phyloP scores from a whole-genome alignment of 352 stramenopile genomes.

The Phytopythium chamaehyphon region DNA sequence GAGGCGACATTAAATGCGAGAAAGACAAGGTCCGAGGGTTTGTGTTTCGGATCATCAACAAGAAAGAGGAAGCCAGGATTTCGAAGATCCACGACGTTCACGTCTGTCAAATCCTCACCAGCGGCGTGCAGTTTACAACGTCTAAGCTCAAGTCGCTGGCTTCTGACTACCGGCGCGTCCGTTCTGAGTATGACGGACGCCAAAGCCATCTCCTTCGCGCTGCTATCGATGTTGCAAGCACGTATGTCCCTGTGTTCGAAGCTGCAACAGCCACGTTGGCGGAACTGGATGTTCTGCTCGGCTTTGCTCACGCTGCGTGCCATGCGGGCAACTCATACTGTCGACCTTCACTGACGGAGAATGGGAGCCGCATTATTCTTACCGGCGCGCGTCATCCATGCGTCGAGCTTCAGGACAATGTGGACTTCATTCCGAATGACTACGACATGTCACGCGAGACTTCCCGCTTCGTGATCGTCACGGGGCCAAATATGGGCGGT shows the following conservation, averaged over 20 bases:
- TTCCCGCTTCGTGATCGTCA: constrained; percentile 94
- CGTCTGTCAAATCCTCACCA: constrained; percentile 95
- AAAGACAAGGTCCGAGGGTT: constrained; percentile 89
- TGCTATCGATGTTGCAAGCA: constrained; percentile 93
- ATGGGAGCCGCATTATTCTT: constrained; percentile 66
- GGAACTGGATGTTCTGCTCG: constrained; percentile 94
- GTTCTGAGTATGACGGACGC: constrained; percentile 89
- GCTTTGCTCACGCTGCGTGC: constrained; percentile 93
- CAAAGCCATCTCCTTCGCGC: constrained; percentile 90
- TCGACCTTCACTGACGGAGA: constrained; percentile 50
- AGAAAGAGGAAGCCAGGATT: constrained; percentile 91
- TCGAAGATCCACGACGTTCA: constrained; percentile 85
- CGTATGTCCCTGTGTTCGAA: constrained; percentile 96
- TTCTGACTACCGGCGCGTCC: constrained; percentile 78
- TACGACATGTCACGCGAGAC: constrained; percentile 84
- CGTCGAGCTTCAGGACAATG: constrained; percentile 96
- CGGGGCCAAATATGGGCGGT: constrained; percentile 98
- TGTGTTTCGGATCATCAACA: constrained; percentile 93
- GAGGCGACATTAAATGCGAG: constrained; percentile 90
- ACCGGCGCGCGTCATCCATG: constrained; percentile 94
- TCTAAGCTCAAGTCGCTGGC: constrained; percentile 86
- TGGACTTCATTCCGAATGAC: constrained; percentile 98
- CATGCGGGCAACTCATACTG: constrained; percentile 86
- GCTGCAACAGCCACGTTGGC: constrained; percentile 81
- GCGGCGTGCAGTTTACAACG: constrained; percentile 98